These are phyloP conservation scores for Nepenthes alata DNA, from an alignment of 179 eudicot species.

Conservation along the genomic window DNA sequence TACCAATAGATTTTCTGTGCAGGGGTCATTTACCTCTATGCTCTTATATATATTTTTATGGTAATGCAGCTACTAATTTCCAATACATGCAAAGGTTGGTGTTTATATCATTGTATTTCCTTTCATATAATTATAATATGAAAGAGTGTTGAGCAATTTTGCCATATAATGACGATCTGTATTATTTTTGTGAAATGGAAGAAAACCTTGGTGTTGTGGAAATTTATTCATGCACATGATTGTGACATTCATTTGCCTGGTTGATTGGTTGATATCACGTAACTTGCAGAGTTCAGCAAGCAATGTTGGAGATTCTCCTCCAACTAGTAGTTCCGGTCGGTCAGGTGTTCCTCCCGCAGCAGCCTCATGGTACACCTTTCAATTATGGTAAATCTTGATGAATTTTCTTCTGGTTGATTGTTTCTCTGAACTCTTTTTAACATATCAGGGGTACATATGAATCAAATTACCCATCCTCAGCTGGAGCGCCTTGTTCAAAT, in stretches of 20 bases:
- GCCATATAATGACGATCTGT: no score
- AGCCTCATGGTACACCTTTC: slow-evolving; percentile 62
- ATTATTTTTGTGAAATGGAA: no score
- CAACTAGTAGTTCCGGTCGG: slow-evolving; percentile 60
- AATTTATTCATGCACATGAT: neutral
- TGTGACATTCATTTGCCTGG: neutral
- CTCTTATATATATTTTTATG: no score
- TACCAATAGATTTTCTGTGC: no score
- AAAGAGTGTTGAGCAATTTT: no score
- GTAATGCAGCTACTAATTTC: no score
- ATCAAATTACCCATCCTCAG: slow-evolving; percentile 23
- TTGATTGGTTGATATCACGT: slow-evolving; percentile 13
- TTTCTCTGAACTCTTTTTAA: neutral
- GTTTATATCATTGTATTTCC: no score
- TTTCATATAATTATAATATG: no score
- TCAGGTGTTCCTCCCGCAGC: slow-evolving; percentile 75
- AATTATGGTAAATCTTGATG: neutral
- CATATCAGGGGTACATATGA: slow-evolving; percentile 48
- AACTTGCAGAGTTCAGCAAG: slow-evolving; percentile 32
- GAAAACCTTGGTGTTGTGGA: no score
- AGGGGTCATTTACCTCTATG: no score
- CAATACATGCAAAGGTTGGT: no score
- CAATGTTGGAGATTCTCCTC: slow-evolving; percentile 42
- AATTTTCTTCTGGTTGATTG: neutral
- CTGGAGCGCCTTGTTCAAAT: slow-evolving; percentile 20